These are phyloP conservation scores for Brettanomyces nanus DNA, from an alignment of 805 yeast genomes.

Conservation along the genomic window DNA sequence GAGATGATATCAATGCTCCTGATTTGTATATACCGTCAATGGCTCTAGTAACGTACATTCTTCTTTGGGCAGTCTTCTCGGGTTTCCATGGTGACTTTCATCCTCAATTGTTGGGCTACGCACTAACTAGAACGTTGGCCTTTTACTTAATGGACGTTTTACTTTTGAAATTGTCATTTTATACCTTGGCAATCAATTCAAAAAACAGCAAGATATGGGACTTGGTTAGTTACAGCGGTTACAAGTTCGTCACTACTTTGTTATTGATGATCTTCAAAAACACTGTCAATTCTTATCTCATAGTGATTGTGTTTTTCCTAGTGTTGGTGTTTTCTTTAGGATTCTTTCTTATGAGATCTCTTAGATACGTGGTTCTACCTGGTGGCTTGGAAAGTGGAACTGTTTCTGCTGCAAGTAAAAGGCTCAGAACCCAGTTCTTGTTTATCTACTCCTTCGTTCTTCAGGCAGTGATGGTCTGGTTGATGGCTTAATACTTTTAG, in stretches of 20 bases:
- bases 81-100: slow-evolving; percentile 88
- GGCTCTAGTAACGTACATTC: slow-evolving; percentile 83
- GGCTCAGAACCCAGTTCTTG: slow-evolving; percentile 78
- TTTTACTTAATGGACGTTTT: slow-evolving; percentile 69
- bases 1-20: slow-evolving; percentile 87
- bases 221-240: slow-evolving; percentile 82
- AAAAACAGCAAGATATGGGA: slow-evolving; percentile 57
- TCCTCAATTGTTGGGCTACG: slow-evolving; percentile 83
- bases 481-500: slow-evolving; percentile 37
- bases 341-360: slow-evolving; percentile 59
- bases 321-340: slow-evolving; percentile 52
- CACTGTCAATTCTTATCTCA: slow-evolving; percentile 25
- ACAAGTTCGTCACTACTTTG: slow-evolving; percentile 81
- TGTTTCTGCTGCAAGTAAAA: slow-evolving; percentile 59
- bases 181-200: slow-evolving; percentile 62
- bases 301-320: slow-evolving; percentile 30
- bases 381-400: slow-evolving; percentile 47
- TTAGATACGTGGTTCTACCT: slow-evolving; percentile 62
- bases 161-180: slow-evolving; percentile 73
- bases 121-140: slow-evolving; percentile 80
- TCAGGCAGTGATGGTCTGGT: slow-evolving; percentile 70
- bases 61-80: slow-evolving; percentile 74
- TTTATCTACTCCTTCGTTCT: slow-evolving; percentile 77
- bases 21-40: slow-evolving; percentile 93
- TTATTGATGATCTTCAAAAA: slow-evolving; percentile 46